Percentiles rank a stretch among this genome's conserved stretches.
Evolutionary conservation across 2,329 filamentous ascomycete species (phyloP).

Genomic region (Fusarium clavum): DNA sequence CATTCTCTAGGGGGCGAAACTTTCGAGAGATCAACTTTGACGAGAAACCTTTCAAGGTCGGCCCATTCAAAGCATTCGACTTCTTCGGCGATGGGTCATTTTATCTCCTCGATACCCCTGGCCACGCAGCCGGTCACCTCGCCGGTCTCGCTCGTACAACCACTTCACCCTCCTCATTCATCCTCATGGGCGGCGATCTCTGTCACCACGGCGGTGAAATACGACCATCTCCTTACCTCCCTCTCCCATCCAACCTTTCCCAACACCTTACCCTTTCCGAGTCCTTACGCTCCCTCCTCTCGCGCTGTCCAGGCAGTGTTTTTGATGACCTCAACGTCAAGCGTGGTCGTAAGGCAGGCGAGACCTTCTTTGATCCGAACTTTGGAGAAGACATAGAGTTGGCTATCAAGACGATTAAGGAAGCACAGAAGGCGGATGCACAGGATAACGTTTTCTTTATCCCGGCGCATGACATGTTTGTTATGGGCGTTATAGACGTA

Average conservation of each 20-base stretch:
- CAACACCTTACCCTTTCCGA: constrained; percentile 1
- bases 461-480: constrained; percentile 5
- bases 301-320: constrained; percentile 1
- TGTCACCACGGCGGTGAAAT: constrained; percentile 21
- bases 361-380: constrained; percentile 16
- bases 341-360: not conserved
- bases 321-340: not conserved
- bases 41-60: not conserved
- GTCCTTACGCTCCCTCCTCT: constrained; percentile 5
- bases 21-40: constrained; percentile 26
- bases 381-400: not conserved
- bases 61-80: constrained; percentile 22
- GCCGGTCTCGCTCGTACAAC: constrained; percentile 27
- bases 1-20: not conserved
- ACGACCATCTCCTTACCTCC: constrained; percentile 9
- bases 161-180: not conserved
- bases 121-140: constrained; percentile 23
- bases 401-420: constrained; percentile 1
- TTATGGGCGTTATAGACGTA: constrained; percentile 3
- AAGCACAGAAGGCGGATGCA: constrained; percentile 11
- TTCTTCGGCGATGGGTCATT: constrained; percentile 35
- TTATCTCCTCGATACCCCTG: constrained; percentile 28
- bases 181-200: constrained; percentile 21
- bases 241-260: not conserved
- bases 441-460: constrained; percentile 21